Evolutionary conservation across 306 rosid genomes (phyloP).

Genomic region (Citrullus amarus): DNA sequence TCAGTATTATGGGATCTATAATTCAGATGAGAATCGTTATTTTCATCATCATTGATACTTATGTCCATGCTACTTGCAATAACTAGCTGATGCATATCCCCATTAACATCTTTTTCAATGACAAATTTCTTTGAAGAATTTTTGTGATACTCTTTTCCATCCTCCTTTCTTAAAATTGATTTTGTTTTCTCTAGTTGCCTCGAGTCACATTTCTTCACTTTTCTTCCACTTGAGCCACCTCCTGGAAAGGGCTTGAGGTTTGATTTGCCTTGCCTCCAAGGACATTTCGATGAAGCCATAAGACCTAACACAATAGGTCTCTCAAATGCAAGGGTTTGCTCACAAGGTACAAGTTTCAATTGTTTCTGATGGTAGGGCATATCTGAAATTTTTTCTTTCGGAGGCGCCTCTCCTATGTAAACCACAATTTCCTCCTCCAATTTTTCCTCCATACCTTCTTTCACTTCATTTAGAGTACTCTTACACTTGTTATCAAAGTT

Average conservation of each 20-base stretch:
- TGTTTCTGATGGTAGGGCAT: conserved; percentile 2
- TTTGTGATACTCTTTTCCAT: conserved; percentile 7
- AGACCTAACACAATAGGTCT: conserved; percentile 37
- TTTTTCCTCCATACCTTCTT: conserved; percentile 14
- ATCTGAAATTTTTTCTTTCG: conserved; percentile 12
- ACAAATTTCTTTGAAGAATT: conserved; percentile 20
- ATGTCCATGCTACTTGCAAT: conserved; percentile 17
- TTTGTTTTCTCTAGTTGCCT: conserved; percentile 17
- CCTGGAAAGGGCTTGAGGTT: conserved; percentile 15
- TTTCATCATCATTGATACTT: not conserved
- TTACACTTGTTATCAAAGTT: conserved; percentile 22
- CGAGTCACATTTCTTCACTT: conserved; percentile 27
- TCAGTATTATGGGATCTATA: conserved; percentile 8
- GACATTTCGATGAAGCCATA: conserved; percentile 51
- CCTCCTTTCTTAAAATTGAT: conserved; percentile 24
- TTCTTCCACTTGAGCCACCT: conserved; percentile 22
- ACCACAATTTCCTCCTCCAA: conserved; percentile 29
- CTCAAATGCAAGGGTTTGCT: conserved; percentile 14
- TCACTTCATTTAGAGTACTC: conserved; percentile 11
- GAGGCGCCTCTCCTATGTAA: conserved; percentile 18
- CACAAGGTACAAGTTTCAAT: conserved; percentile 10
- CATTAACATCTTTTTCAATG: conserved; percentile 11
- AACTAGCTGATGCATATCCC: conserved; percentile 29
- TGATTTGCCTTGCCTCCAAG: conserved; percentile 33
- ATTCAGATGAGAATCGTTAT: conserved; percentile 11